Percentiles rank a stretch among this genome's conserved stretches.
phyloP scores from a whole-genome alignment of 202 grass and related monocot genomes.

The Thinopyrum obtusiflorum region DNA sequence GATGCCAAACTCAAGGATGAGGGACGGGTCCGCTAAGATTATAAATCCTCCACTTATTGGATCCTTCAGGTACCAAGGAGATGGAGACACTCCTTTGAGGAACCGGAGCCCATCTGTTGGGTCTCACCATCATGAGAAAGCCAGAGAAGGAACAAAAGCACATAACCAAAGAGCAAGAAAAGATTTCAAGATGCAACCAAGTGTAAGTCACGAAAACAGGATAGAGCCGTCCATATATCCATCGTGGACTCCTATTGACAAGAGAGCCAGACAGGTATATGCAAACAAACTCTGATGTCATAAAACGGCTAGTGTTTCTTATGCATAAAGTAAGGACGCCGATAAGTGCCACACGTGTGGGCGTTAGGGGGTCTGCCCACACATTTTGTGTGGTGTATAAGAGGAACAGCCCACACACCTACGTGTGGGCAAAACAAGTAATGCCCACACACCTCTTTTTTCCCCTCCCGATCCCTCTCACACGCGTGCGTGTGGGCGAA shows the following conservation, averaged over 20 bases:
- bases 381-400: too few relatives aligned
- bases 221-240: conserved; percentile 39
- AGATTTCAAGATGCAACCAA: conserved; percentile 47
- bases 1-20: conserved; percentile 42
- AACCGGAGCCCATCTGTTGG: conserved; percentile 26
- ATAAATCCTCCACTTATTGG: conserved; percentile 55
- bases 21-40: conserved; percentile 35
- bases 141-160: conserved; percentile 42
- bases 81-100: conserved; percentile 37
- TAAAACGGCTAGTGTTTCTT: conserved; percentile 4
- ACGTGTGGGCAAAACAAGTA: too few relatives aligned
- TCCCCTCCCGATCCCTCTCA: too few relatives aligned
- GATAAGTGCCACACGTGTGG: too few relatives aligned
- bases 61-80: conserved; percentile 59
- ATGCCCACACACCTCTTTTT: too few relatives aligned
- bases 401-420: too few relatives aligned
- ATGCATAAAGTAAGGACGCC: not conserved
- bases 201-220: conserved; percentile 36
- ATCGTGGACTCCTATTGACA: conserved; percentile 89
- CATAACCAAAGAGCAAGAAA: conserved; percentile 44
- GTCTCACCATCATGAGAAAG: conserved; percentile 26
- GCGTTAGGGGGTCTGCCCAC: too few relatives aligned
- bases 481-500: too few relatives aligned
- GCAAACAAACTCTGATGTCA: not conserved
- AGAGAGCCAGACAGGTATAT: conserved; percentile 84